Evolutionary conservation across 108 stramenopile species (phyloP), one percentile per base, ranked within the genome.

Genomic region (Mayamaea pseudoterrestris): DNA sequence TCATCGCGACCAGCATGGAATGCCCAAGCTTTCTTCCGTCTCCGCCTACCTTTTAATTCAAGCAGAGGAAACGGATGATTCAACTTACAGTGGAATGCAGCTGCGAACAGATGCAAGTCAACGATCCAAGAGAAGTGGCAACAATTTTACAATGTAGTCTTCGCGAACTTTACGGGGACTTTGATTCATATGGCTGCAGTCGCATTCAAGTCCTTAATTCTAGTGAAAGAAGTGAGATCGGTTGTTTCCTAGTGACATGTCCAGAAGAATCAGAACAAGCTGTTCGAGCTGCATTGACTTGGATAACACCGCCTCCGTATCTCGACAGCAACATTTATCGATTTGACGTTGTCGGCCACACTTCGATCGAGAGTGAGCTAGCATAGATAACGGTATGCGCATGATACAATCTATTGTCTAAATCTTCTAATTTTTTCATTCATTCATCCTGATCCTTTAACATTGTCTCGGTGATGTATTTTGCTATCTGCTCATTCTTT

Each of bases 381-480:
- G n/a, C n/a, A n/a, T n/a, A n/a, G n/a, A n/a, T n/a, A n/a, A n/a
- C n/a, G n/a, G n/a, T n/a, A n/a, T n/a, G n/a, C n/a, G n/a, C n/a
- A n/a, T n/a, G n/a, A n/a, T n/a, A n/a, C n/a, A n/a, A n/a, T n/a
- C n/a, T n/a, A n/a, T n/a, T n/a, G n/a, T n/a, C n/a, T n/a, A n/a
- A n/a, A n/a, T n/a, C n/a, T n/a, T n/a, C n/a, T n/a, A n/a, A n/a
- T n/a, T 8, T 39, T 8, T 5, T 39, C 20, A 3, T 39, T 8
- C 4, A 6, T 39, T 3, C 37, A 39, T 39, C 37, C 3, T 70
- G 45, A 17, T 68, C 55, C 32, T 68, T 74, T 16, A 90, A 51
- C 78, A 84, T 90, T 20, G 78, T 90, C 47, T 84, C 64, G 5
- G 62, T 62, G 47, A 90, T 90, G 46, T 90, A 74, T 41, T 66